These are phyloP conservation scores for Fusarium sp. DNA, from an alignment of 2,329 filamentous ascomycete species.

Conservation along the genomic window DNA sequence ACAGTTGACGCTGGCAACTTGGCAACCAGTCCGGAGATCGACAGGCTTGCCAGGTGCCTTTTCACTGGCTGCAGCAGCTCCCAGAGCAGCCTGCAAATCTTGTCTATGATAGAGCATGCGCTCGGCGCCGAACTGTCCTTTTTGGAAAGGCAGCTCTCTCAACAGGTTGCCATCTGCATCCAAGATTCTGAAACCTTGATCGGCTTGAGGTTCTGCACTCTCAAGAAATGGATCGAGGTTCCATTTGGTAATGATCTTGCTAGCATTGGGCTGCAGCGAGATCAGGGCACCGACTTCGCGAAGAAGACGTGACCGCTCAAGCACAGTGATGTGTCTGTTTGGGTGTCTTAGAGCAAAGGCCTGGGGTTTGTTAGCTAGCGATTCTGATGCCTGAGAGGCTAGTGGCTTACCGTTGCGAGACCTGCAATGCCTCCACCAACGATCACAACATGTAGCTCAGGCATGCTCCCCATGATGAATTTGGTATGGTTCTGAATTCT, in stretches of 20 bases:
- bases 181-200: constrained; percentile 39
- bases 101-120: constrained; percentile 40
- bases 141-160: constrained; percentile 32
- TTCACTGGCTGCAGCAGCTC: constrained; percentile 24
- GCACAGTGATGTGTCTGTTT: constrained; percentile 36
- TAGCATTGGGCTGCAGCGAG: constrained; percentile 40
- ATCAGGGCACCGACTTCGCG: constrained; percentile 40
- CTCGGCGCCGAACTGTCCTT: constrained; percentile 37
- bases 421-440: constrained; percentile 42
- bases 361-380: constrained; percentile 1
- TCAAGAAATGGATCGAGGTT: constrained; percentile 30
- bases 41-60: constrained; percentile 22
- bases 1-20: constrained; percentile 30
- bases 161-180: constrained; percentile 30
- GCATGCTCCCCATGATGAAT: constrained; percentile 34
- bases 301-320: constrained; percentile 40
- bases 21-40: constrained; percentile 29
- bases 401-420: constrained; percentile 27
- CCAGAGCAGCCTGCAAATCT: constrained; percentile 34
- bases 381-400: accelerated
- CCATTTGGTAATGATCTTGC: constrained; percentile 39
- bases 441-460: constrained; percentile 37
- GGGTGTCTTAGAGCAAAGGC: constrained; percentile 28
- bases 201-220: constrained; percentile 32
- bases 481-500: neutral